These are phyloP conservation scores for Drechslerella dactyloides DNA, from an alignment of 2,329 filamentous ascomycete genomes.

Conservation along the genomic window DNA sequence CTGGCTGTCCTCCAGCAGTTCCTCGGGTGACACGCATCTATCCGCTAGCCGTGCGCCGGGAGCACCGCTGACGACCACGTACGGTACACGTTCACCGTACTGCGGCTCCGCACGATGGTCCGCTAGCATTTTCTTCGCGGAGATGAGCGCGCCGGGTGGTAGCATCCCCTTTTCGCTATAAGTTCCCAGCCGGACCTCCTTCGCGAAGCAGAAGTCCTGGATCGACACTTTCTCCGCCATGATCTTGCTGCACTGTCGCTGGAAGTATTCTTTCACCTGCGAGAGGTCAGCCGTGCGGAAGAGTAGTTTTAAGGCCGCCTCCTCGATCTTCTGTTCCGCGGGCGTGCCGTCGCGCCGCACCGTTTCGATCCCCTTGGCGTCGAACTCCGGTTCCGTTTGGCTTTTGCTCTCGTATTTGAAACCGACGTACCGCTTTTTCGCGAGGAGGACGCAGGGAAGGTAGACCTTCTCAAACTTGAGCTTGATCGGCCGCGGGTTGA, in stretches of 20 bases:
- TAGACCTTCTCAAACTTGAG: conserved; percentile 99
- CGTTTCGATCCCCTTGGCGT: conserved; percentile 98
- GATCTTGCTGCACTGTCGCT: conserved; percentile 87
- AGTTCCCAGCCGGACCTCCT: conserved; percentile 85
- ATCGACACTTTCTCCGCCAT: conserved; percentile 86
- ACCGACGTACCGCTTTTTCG: conserved; percentile 97
- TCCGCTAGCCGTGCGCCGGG: conserved; percentile 86
- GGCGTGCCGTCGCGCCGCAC: conserved; percentile 93
- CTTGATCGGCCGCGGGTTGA: conserved; percentile 90
- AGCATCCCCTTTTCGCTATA: conserved; percentile 81
- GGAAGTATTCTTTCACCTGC: conserved; percentile 87
- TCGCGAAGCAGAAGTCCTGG: conserved; percentile 94
- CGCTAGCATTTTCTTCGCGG: conserved; percentile 80
- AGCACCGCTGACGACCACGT: conserved; percentile 87
- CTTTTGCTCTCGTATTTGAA: conserved; percentile 87
- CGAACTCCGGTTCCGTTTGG: conserved; percentile 84
- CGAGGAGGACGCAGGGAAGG: conserved; percentile 87
- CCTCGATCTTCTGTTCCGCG: conserved; percentile 94
- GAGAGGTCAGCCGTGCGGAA: conserved; percentile 90
- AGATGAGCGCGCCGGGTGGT: conserved; percentile 87
- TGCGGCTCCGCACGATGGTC: conserved; percentile 89
- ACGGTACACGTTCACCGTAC: conserved; percentile 92
- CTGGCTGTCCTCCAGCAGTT: conserved; percentile 76
- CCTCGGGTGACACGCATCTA: conserved; percentile 86
- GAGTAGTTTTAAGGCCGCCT: conserved; percentile 83